Base-by-base conservation (phyloP, 495 filamentous ascomycete genomes). In the Apiosordaria backusii region DNA sequence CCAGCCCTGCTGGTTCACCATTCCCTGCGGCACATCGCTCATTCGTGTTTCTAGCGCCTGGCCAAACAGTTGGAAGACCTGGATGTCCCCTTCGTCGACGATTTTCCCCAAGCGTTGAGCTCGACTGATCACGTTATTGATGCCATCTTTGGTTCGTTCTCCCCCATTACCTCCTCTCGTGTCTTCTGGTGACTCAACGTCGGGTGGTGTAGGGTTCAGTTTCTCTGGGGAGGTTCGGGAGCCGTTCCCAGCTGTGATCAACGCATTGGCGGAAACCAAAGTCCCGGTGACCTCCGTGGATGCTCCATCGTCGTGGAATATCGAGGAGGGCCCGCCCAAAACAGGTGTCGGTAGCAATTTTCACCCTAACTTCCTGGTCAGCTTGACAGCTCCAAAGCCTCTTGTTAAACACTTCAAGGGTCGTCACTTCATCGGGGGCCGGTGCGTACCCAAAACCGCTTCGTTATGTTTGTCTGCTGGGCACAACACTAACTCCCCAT, bases 351-450 rank as follows among this genome's bases (percentile, higher is more conserved):
- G 92, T 5, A 86, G 87, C 67, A 88, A 83, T 22, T 97, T 96
- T 71, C 84, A 89, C 75, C 95, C 95, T 24, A 77, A 81, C 54
- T 86, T 87, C 57, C 76, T 99, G 67, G 86, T 99, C 68, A 96
- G 91, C 72, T 79, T 99, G 75, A 97, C 96, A 60, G 96, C 95
- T 53, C 93, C 95, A 40, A 99, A 99, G 79, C 93, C 93, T n/a
- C 80, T 96, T 61, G 90, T 92, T 24, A 90, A 88, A 77, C 86
- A 84, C 71, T 98, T 95, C 74, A 82, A 79, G 70, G 95, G 95
- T 0, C 81, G 90, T 65, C 96, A 97, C 82, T 97, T 97, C 73
- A 73, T 98, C 54, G 95, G 95, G 0, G 93, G 92, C 21, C 76
- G 88, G 86, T 88, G 77, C 67, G 76, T 74, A 67, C 67, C 63